phyloP scores from a whole-genome alignment of 371 early-diverging fungal genomes.

The Dinochytrium kinnereticum region DNA sequence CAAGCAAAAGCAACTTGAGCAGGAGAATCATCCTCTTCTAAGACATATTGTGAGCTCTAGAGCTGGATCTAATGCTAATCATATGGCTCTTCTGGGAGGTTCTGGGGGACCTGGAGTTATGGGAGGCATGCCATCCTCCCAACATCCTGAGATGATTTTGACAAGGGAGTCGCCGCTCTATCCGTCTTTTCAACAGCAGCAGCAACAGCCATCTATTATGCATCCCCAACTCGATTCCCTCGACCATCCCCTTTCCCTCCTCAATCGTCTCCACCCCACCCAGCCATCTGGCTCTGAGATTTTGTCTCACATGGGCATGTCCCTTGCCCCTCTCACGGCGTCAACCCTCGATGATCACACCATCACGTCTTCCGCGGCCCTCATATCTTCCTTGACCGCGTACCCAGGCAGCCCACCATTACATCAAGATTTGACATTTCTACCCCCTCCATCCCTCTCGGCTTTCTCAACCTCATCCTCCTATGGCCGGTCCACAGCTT shows the following conservation, averaged over 20 bases:
- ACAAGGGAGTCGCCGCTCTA: neutral
- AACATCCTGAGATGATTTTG: neutral
- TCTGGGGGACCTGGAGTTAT: neutral
- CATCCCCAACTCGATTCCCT: neutral
- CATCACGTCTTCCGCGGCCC: neutral
- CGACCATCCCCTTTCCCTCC: neutral
- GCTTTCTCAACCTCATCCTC: neutral
- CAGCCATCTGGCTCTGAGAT: neutral
- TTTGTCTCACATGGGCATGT: neutral
- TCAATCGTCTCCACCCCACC: neutral
- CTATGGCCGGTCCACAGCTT: neutral
- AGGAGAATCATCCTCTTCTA: constrained; percentile 1
- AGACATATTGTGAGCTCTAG: neutral
- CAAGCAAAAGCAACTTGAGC: constrained; percentile 1
- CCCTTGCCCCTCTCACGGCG: neutral
- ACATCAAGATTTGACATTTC: neutral
- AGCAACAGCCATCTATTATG: neutral
- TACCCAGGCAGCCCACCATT: neutral
- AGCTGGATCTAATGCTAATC: neutral
- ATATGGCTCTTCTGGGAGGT: neutral
- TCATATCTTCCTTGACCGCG: neutral
- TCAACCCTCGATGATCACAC: neutral
- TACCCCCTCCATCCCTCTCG: no score
- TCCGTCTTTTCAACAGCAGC: neutral
- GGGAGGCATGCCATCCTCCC: neutral